These are phyloP conservation scores for Colletotrichum aenigma DNA, from an alignment of 2,329 filamentous ascomycete species.

Conservation along the genomic window DNA sequence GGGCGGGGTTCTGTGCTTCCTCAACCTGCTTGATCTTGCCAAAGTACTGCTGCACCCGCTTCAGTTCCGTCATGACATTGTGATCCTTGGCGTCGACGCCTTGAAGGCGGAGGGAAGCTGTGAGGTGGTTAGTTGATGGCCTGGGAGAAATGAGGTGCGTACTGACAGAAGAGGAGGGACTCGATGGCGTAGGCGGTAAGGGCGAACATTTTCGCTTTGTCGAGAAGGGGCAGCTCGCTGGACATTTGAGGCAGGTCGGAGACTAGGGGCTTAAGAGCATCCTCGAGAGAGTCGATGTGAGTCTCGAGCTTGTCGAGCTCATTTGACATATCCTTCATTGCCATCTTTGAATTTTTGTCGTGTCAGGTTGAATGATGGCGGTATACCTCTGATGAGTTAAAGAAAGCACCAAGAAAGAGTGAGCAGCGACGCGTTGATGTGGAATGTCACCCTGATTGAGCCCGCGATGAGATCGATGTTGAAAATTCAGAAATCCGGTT, in stretches of 20 bases:
- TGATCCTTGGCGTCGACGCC: slow-evolving; percentile 84
- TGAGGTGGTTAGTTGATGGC: neutral
- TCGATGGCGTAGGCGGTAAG: slow-evolving; percentile 88
- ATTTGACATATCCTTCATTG: slow-evolving; percentile 62
- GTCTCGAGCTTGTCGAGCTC: slow-evolving; percentile 76
- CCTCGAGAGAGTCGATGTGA: slow-evolving; percentile 80
- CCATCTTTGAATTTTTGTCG: slow-evolving; percentile 31
- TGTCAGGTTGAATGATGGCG: neutral
- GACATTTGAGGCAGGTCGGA: slow-evolving; percentile 69
- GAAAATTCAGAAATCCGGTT: slow-evolving; percentile 17
- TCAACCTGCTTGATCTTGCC: slow-evolving; percentile 86
- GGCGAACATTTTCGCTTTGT: slow-evolving; percentile 94
- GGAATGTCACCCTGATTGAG: neutral
- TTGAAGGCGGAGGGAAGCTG: slow-evolving; percentile 78
- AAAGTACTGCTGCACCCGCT: slow-evolving; percentile 88
- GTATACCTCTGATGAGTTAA: neutral
- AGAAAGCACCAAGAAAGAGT: neutral
- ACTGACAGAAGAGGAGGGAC: slow-evolving; percentile 82
- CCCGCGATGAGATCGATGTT: neutral
- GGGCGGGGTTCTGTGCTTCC: slow-evolving; percentile 52
- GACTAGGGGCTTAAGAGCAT: slow-evolving; percentile 75
- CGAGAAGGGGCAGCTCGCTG: slow-evolving; percentile 84
- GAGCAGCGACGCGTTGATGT: neutral
- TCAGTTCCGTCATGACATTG: slow-evolving; percentile 83
- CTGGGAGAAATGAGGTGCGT: too few species aligned